Evolutionary conservation across 192 early-diverging fungal species (phyloP), one percentile per base, ranked within the genome.

Genomic region (Linnemannia elongata): DNA sequence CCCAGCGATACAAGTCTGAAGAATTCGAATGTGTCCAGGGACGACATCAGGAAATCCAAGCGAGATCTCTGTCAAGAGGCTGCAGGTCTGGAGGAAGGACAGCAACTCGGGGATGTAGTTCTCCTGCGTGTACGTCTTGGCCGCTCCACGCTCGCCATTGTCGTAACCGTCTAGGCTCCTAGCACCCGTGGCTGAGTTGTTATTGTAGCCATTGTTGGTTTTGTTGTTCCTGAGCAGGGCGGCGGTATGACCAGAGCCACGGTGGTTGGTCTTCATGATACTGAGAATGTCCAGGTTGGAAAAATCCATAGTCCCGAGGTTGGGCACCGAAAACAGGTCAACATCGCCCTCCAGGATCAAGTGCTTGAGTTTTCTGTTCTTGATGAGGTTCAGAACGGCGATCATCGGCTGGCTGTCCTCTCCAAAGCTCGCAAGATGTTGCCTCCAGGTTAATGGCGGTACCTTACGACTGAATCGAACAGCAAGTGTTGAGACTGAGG

Each of bases 221-320:
- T 35, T 66, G 38, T 45, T 77, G 72, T 71, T 66, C 30, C 30
- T 66, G 27, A 66, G 60, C 12, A 66, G 60, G 12, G 60, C 60
- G 4, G 60, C n/a, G 27, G 60, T 78, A 27, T 72, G 72, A 3
- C 6, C 20, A 27, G 41, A 77, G 15, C 73, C 68, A 22, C 84
- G 78, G 39, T 80, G 71, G 35, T 71, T 81, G 72, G 55, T 86
- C 39, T 77, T 76, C 79, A 86, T 81, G 38, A 86, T 74, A 22
- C 77, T 81, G 27, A 86, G 72, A 39, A 77, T 78, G 36, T 86
- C 78, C 44, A 86, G 41, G 33, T 81, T 86, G 15, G 78, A 74
- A 74, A 86, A 77, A 30, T 81, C 84, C 84, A 81, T 86, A 27
- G 78, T 73, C 10, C 75, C 74, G n/a, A 86, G 75, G 30, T 86